Evolutionary conservation across 306 rosid genomes (phyloP), one percentile per base, ranked within the genome.

Genomic region (Rosa chinensis): DNA sequence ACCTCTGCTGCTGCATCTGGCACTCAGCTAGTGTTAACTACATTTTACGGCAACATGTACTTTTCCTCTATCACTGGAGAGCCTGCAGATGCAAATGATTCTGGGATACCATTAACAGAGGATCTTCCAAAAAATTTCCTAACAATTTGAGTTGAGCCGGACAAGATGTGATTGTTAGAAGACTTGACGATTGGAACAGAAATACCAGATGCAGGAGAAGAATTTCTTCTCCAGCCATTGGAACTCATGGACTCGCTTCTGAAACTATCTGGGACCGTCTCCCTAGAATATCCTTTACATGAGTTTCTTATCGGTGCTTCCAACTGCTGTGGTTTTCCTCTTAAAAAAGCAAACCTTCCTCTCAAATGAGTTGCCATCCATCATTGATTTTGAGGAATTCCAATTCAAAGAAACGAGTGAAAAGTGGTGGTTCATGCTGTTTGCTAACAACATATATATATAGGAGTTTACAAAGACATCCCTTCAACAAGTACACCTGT

Each of bases 331-430:
- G 81, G 66, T 61, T 85, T 90, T 66, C 93, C 94, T 73, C 88
- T 92, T 25, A 25, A 25, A 25, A 25, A 25, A 92, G 98, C 88
- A 5, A 40, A 40, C 42, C 42, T 92, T 94, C 81, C 94, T 82
- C 83, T 94, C 97, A 85, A 92, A 94, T 28, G 98, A 94, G 77
- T 94, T 94, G 23, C 98, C 98, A 61, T 84, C 85, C 89, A 90
- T 86, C 98, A 92, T 88, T 85, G 83, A 89, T 84, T 89, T 92
- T 63, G 96, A 83, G 82, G 82, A 78, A 82, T 94, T 94, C 97
- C 98, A 3, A 94, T 53, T 77, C 79, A 78, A 94, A 90, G 91
- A 90, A 94, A 73, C 86, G 87, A 64, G 97, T 94, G 32, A 94
- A 94, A 85, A 88, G 86, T 5, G 86, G 82, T 0, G 98, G 94